Evolutionary conservation across 441 rosid species (phyloP).

Genomic region (Melastoma candidum): DNA sequence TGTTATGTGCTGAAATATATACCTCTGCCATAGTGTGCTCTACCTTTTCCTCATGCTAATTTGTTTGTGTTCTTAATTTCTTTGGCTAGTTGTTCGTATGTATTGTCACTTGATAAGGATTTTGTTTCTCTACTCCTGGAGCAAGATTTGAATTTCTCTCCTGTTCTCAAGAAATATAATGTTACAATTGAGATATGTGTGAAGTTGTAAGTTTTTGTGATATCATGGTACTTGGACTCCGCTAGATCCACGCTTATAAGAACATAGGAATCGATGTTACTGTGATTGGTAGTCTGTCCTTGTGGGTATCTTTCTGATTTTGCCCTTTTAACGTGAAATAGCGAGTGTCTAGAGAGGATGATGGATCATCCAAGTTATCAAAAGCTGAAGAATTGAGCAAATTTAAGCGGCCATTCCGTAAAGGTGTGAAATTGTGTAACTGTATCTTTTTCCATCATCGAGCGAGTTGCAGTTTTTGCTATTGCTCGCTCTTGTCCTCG

Average conservation of each 20-base stretch:
- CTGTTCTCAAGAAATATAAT: no score
- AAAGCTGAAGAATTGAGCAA: constrained; percentile 43
- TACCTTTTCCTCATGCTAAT: no score
- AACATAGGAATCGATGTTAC: no score
- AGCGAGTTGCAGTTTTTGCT: not conserved
- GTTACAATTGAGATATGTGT: no score
- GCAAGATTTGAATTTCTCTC: no score
- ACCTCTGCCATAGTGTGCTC: no score
- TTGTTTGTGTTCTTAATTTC: no score
- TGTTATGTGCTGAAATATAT: no score
- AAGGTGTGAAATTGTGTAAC: constrained; percentile 34
- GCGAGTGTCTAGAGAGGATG: constrained; percentile 47
- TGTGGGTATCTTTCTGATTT: constrained; percentile 11
- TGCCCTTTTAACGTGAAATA: constrained; percentile 15
- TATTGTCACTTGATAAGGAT: no score
- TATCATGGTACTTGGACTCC: not conserved
- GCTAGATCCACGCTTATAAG: constrained; percentile 1
- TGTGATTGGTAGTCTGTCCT: not conserved
- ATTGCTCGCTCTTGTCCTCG: not conserved
- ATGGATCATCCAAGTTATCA: constrained; percentile 36
- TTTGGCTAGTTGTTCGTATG: no score
- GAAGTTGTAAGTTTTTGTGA: not conserved
- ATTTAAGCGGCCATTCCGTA: constrained; percentile 45
- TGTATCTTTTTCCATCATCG: not conserved
- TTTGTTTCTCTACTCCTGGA: no score